These are phyloP conservation scores for Penicillium taxi DNA, from an alignment of 495 filamentous ascomycete species.

Conservation along the genomic window DNA sequence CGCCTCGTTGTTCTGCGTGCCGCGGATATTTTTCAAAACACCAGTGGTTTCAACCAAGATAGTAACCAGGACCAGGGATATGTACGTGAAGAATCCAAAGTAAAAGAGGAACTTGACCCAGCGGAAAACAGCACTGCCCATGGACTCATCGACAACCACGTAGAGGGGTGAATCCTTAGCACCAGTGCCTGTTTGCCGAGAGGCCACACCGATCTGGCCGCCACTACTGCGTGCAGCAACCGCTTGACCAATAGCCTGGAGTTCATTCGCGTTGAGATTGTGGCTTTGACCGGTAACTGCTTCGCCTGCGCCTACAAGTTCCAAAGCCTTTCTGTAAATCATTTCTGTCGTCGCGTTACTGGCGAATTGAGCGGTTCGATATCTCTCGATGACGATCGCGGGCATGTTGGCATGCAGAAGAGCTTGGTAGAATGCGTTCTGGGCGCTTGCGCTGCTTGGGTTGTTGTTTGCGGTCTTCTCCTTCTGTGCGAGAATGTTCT, in stretches of 20 bases:
- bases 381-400: slow-evolving; percentile 80
- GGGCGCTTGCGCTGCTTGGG: slow-evolving; percentile 71
- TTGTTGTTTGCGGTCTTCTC: slow-evolving; percentile 91
- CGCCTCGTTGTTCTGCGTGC: slow-evolving; percentile 65
- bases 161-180: slow-evolving; percentile 75
- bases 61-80: slow-evolving; percentile 64
- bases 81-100: slow-evolving; percentile 67
- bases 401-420: slow-evolving; percentile 89
- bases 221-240: slow-evolving; percentile 68
- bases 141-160: slow-evolving; percentile 91
- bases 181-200: slow-evolving; percentile 48
- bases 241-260: slow-evolving; percentile 82
- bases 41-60: slow-evolving; percentile 72
- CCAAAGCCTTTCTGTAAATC: slow-evolving; percentile 67
- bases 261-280: slow-evolving; percentile 51
- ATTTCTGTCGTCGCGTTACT: slow-evolving; percentile 63
- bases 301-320: slow-evolving; percentile 52
- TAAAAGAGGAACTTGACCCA: slow-evolving; percentile 81
- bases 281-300: slow-evolving; percentile 30
- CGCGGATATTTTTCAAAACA: slow-evolving; percentile 67
- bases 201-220: slow-evolving; percentile 46
- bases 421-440: slow-evolving; percentile 88
- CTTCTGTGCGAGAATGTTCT: slow-evolving; percentile 56
- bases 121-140: slow-evolving; percentile 69
- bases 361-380: slow-evolving; percentile 77